A percentile compares a stretch with the other conserved stretches of the same genome.
Conservation (phyloP, 495 filamentous ascomycete species). For the Aspergillus sclerotioniger region DNA sequence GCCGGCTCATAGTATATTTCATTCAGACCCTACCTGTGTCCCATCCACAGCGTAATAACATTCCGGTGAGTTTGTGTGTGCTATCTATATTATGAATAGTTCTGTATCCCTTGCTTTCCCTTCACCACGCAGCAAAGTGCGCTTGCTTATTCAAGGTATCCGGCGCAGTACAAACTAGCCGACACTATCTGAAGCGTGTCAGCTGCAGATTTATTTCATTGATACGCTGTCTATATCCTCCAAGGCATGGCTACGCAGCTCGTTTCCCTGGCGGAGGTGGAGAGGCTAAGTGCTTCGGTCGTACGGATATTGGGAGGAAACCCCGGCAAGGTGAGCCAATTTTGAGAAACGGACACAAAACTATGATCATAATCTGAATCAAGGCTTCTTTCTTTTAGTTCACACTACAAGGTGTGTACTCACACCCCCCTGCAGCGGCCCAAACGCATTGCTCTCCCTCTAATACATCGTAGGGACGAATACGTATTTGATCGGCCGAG, state of each 20-base stretch:
- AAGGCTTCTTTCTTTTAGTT: conserved; percentile 32
- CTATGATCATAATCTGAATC: background rate
- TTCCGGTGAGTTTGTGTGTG: background rate
- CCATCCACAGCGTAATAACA: background rate
- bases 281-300: conserved; percentile 62
- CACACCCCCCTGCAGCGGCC: background rate
- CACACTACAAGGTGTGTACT: conserved; percentile 48
- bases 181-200: background rate
- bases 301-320: conserved; percentile 80
- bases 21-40: background rate
- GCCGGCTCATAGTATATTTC: background rate
- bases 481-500: conserved; percentile 79
- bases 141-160: background rate
- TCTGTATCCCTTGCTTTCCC: background rate
- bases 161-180: background rate
- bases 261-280: conserved; percentile 58
- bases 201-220: background rate
- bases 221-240: background rate
- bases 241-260: conserved; percentile 45
- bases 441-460: background rate
- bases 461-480: conserved; percentile 63
- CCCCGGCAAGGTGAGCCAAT: conserved; percentile 62
- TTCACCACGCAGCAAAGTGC: background rate
- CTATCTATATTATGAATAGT: no score
- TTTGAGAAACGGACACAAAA: background rate